Evolutionary conservation across 2,329 filamentous ascomycete species (phyloP), one percentile per base, ranked within the genome.

Genomic region (Calycina herbarum): DNA sequence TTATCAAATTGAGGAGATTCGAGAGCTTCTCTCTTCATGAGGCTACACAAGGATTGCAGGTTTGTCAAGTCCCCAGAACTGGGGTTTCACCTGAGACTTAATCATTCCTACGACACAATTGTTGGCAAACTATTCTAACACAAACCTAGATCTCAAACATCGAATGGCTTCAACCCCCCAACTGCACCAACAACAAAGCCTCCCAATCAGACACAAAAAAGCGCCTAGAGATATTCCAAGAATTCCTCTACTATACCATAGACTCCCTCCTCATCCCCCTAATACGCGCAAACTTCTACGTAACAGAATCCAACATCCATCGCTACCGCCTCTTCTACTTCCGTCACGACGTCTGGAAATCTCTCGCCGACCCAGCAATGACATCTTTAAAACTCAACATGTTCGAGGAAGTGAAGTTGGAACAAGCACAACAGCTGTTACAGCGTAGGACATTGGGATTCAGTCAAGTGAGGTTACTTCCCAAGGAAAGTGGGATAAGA

Each of bases 241-340:
- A 99, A 76, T 88, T 98, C 65, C 73, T 98, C 6, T 98, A 97
- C 79, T 99, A 94, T 76, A 70, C 96, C 3, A 95, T 99, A 73
- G 95, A 99, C 77, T 97, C 94, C 0, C 82, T 97, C 27, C 75
- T 99, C 64, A 91, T 98, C 72, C 94, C 95, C 10, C 82, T 99
- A 7, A 85, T 98, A 59, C 87, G 92, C 40, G 88, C 86, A 68
- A 94, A 95, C 73, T 99, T 99, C 73, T 94, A 98, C 74, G 91
- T 97, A 45, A 99, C 95, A 0, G 95, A 99, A 76, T 95, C 93
- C 20, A 93, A 87, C 68, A 82, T 83, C 1, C 87, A 97, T 74
- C 88, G 90, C 17, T 93, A 95, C 72, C 87, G 88, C 33, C 79
- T 98, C 0, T 97, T 96, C 77, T 99, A 93, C 78, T 98, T 97